A percentile compares a stretch with the other conserved stretches of the same genome.
phyloP scores from a whole-genome alignment of 768 basidiomycete genomes.

The Calvatia gigantea region DNA sequence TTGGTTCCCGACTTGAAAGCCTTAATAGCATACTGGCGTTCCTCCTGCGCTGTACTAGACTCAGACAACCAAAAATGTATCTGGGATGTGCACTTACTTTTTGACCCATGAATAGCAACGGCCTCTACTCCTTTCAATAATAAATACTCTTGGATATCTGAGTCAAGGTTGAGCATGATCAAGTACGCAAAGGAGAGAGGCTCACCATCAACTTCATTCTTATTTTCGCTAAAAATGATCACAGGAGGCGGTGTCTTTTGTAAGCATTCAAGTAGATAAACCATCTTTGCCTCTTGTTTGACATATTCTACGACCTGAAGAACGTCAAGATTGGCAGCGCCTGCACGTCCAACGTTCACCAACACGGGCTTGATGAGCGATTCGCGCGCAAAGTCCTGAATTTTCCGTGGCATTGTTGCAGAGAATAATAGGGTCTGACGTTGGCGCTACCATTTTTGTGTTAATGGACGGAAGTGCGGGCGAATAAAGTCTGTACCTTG shows the following conservation, averaged over 20 bases:
- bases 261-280: slow-evolving; percentile 93
- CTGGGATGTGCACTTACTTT: slow-evolving; percentile 53
- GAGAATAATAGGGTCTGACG: slow-evolving; percentile 97
- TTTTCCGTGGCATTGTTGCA: slow-evolving; percentile 98
- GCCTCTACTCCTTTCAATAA: slow-evolving; percentile 97
- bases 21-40: slow-evolving; percentile 98
- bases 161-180: background rate
- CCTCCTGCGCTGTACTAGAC: slow-evolving; percentile 77
- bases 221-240: slow-evolving; percentile 97
- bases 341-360: slow-evolving; percentile 97
- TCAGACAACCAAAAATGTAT: background rate
- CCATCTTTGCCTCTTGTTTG: slow-evolving; percentile 99
- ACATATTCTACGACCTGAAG: slow-evolving; percentile 97
- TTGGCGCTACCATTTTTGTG: slow-evolving; percentile 59
- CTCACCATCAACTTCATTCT: slow-evolving; percentile 99
- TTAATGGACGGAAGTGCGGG: background rate
- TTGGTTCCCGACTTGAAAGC: slow-evolving; percentile 97
- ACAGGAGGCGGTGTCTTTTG: slow-evolving; percentile 99
- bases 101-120: slow-evolving; percentile 97
- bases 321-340: slow-evolving; percentile 96
- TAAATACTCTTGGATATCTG: slow-evolving; percentile 98
- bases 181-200: background rate
- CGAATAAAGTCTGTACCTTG: slow-evolving; percentile 53
- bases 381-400: slow-evolving; percentile 97
- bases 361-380: slow-evolving; percentile 93